A percentile compares a stretch with the other conserved stretches of the same genome.
phyloP scores from a whole-genome alignment of 768 basidiomycete genomes.

The Arthromyces matolae region DNA sequence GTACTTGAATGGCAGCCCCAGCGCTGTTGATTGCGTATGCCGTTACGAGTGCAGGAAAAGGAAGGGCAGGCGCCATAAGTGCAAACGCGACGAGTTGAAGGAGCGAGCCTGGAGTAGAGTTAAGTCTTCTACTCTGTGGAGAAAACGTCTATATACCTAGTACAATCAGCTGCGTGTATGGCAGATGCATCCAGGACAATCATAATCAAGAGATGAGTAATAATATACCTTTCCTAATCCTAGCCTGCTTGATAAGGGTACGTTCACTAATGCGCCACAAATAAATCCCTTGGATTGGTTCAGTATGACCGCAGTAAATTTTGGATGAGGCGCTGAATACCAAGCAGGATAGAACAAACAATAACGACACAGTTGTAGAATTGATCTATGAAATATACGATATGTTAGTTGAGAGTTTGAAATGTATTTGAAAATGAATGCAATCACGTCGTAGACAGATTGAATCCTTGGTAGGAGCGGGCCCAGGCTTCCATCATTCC shows the following conservation, averaged over 20 bases:
- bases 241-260: slow-evolving; percentile 23
- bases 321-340: too few species aligned
- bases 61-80: slow-evolving; percentile 43
- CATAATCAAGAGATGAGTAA: too few species aligned
- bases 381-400: slow-evolving; percentile 32
- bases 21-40: slow-evolving; percentile 28
- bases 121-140: too few species aligned
- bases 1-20: slow-evolving; percentile 33
- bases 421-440: slow-evolving; percentile 23
- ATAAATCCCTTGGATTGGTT: slow-evolving; percentile 36
- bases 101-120: slow-evolving; percentile 32
- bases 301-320: too few species aligned
- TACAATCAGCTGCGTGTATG: slow-evolving; percentile 20
- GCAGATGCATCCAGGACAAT: too few species aligned
- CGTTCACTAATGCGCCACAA: slow-evolving; percentile 27
- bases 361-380: slow-evolving; percentile 42
- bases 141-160: slow-evolving; percentile 23
- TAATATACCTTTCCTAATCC: slow-evolving; percentile 35
- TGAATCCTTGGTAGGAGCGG: slow-evolving; percentile 75
- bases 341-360: slow-evolving; percentile 38
- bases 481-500: slow-evolving; percentile 76
- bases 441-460: slow-evolving; percentile 46
- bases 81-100: slow-evolving; percentile 44
- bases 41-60: slow-evolving; percentile 51
- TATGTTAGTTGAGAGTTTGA: neutral